A percentile compares a stretch with the other conserved stretches of the same genome.
Conservation (phyloP, 176 grass and related monocot species). For the Carex kokanica region DNA sequence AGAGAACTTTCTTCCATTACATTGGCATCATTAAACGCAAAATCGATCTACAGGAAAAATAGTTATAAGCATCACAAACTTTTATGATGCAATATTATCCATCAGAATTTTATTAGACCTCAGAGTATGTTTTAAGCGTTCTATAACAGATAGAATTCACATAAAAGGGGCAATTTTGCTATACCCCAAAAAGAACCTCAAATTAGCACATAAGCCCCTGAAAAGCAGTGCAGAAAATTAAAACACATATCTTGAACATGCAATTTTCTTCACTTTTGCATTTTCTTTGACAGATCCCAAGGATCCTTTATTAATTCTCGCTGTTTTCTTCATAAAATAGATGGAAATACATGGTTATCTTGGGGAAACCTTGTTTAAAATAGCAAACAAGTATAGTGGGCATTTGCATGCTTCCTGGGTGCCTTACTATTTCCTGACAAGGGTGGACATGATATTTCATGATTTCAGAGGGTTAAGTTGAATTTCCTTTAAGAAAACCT, state of each 20-base stretch:
- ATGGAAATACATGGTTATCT: not conserved
- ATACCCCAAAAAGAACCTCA: not conserved
- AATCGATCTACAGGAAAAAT: constrained; percentile 56
- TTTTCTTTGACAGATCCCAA: not conserved
- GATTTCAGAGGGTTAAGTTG: not conserved
- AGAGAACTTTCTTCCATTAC: constrained; percentile 68
- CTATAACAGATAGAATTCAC: not conserved
- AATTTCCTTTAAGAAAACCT: constrained; percentile 34
- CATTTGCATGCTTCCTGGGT: constrained; percentile 1
- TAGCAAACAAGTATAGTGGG: not conserved
- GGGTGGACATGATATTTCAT: not conserved
- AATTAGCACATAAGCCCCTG: not conserved
- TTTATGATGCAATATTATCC: not conserved
- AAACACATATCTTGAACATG: not conserved
- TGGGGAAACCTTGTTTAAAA: not conserved
- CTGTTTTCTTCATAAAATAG: not conserved
- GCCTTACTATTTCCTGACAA: not conserved
- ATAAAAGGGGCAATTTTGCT: not conserved
- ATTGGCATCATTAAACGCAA: constrained; percentile 90
- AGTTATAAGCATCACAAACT: not conserved
- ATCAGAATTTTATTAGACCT: not conserved
- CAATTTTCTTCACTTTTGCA: not conserved
- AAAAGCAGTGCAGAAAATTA: not conserved
- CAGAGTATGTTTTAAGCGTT: not conserved
- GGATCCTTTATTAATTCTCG: not conserved